A percentile compares a stretch with the other conserved stretches of the same genome.
phyloP scores from a whole-genome alignment of 106 monocot genomes.

The Xerophyta viscosa region DNA sequence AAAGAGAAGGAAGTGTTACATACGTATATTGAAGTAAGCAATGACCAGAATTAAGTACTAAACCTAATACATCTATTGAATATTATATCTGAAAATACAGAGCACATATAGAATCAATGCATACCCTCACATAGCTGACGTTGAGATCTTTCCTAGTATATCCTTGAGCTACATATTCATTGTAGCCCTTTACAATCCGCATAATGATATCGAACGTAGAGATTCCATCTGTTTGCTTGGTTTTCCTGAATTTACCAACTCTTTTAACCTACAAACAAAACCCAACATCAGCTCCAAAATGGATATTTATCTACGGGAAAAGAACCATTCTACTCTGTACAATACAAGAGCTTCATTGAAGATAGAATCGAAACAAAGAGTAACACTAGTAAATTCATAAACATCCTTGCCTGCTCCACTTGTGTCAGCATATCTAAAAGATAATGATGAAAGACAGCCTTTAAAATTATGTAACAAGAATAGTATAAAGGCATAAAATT shows the following conservation, averaged over 20 bases:
- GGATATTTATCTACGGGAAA: too few relatives aligned
- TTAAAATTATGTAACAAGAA: too few relatives aligned
- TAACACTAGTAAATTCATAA: conserved; percentile 83
- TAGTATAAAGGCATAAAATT: too few relatives aligned
- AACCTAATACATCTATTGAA: background rate
- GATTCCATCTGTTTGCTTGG: conserved; percentile 80
- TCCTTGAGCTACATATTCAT: conserved; percentile 76
- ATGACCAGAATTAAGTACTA: too few relatives aligned
- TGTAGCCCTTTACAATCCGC: conserved; percentile 88
- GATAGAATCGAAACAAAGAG: background rate
- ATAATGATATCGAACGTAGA: conserved; percentile 89
- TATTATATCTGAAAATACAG: too few relatives aligned
- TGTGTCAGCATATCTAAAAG: conserved; percentile 89
- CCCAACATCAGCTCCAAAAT: too few relatives aligned
- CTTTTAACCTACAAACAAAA: conserved; percentile 55
- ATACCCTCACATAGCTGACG: conserved; percentile 83
- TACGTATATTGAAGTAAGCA: too few relatives aligned
- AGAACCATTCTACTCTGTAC: too few relatives aligned
- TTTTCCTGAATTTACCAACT: conserved; percentile 80
- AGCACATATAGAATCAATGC: background rate
- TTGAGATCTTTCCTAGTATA: conserved; percentile 84
- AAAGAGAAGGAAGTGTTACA: background rate
- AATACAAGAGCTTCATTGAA: background rate
- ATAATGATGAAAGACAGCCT: conserved; percentile 11
- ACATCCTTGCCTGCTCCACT: conserved; percentile 98